Percentiles rank a stretch among this genome's conserved stretches.
phyloP scores from a whole-genome alignment of 2,329 filamentous ascomycete genomes.

The Juglanconis juglandina region DNA sequence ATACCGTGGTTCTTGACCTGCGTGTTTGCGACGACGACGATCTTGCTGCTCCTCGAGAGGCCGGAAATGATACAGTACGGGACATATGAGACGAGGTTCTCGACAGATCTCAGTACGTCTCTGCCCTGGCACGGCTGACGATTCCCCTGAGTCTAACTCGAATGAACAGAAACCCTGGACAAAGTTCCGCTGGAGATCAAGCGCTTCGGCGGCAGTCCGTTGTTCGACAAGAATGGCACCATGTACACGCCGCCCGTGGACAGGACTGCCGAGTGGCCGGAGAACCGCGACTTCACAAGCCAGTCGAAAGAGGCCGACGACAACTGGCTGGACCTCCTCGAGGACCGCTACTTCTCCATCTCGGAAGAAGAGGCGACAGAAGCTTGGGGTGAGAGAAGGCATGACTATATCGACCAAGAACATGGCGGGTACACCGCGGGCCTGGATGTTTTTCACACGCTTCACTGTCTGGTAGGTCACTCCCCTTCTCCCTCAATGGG shows the following conservation, averaged over 20 bases:
- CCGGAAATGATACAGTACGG: constrained; percentile 13
- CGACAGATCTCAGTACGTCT: constrained; percentile 15
- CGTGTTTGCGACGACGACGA: constrained; percentile 15
- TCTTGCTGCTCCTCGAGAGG: constrained; percentile 15
- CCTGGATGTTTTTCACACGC: constrained; percentile 22
- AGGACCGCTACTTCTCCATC: constrained; percentile 17
- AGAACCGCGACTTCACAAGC: constrained; percentile 10
- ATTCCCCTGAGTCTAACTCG: background rate
- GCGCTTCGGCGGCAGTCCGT: constrained; percentile 14
- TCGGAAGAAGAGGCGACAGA: constrained; percentile 13
- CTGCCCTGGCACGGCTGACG: no score
- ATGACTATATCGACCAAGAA: constrained; percentile 12
- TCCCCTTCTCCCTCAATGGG: background rate
- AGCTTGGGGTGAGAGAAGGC: constrained; percentile 13
- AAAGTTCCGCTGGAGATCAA: constrained; percentile 10
- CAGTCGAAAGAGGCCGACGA: constrained; percentile 12
- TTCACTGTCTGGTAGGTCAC: constrained; percentile 20
- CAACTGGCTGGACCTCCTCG: constrained; percentile 14
- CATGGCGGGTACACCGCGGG: constrained; percentile 18
- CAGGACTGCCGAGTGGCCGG: constrained; percentile 10
- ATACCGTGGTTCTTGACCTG: constrained; percentile 17
- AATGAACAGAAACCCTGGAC: constrained; percentile 1
- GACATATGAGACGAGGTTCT: constrained; percentile 14
- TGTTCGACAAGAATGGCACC: constrained; percentile 16
- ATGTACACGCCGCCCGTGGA: constrained; percentile 9